Evolutionary conservation across 1,284 basidiomycete genomes (phyloP).

Genomic region (Pholiota adiposa): DNA sequence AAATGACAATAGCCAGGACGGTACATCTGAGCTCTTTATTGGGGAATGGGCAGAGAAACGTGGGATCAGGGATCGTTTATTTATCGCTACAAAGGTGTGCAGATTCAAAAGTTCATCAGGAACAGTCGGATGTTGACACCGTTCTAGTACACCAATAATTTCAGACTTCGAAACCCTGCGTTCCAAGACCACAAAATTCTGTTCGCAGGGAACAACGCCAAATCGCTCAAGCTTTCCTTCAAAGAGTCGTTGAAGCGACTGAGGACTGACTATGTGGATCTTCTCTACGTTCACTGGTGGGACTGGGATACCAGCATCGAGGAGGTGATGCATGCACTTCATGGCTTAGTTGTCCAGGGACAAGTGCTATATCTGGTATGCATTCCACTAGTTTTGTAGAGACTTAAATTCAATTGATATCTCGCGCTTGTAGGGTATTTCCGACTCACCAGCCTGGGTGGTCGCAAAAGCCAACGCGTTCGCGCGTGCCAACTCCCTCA

Average conservation of each 20-base stretch:
- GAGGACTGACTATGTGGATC: slow-evolving; percentile 55
- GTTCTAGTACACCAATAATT: slow-evolving; percentile 38
- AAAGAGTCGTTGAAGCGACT: slow-evolving; percentile 55
- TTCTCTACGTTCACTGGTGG: slow-evolving; percentile 50
- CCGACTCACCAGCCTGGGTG: slow-evolving; percentile 41
- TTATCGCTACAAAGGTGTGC: slow-evolving; percentile 57
- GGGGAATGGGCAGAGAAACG: slow-evolving; percentile 60
- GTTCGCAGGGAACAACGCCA: slow-evolving; percentile 52
- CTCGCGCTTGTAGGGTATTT: slow-evolving; percentile 27
- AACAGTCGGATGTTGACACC: not conserved
- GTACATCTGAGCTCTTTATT: slow-evolving; percentile 53
- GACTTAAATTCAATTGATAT: not conserved
- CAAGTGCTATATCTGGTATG: slow-evolving; percentile 7
- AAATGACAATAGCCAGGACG: slow-evolving; percentile 45
- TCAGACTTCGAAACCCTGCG: slow-evolving; percentile 24
- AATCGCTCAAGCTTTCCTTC: slow-evolving; percentile 47
- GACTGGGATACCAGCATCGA: slow-evolving; percentile 55
- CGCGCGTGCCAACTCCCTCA: slow-evolving; percentile 42
- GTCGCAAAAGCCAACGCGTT: slow-evolving; percentile 39
- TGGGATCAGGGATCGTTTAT: slow-evolving; percentile 55
- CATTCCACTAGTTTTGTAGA: not conserved
- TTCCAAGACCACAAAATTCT: slow-evolving; percentile 39
- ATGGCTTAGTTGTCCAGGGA: slow-evolving; percentile 22
- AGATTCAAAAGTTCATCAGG: slow-evolving; percentile 5
- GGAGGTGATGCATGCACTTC: slow-evolving; percentile 57